Evolutionary conservation across 2,329 filamentous ascomycete genomes (phyloP), one percentile per base, ranked within the genome.

Genomic region (Akanthomyces uredinophilus): DNA sequence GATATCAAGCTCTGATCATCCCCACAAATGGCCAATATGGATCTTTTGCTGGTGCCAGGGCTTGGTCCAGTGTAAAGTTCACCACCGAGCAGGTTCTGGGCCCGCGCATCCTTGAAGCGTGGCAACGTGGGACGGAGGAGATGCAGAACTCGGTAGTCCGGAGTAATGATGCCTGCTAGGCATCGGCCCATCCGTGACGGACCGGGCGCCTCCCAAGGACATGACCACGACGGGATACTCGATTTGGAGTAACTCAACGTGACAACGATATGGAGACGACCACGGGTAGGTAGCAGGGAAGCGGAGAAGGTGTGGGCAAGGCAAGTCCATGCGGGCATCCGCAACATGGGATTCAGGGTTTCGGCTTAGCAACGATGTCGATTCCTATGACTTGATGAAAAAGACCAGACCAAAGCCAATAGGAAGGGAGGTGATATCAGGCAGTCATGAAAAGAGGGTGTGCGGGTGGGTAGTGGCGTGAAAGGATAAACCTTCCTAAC

Each of bases 211-310:
- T 14, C n/a, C 20, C 35, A 37, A 29, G 20, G 41, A 11, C 18
- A 10, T 8, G 11, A 53, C 51, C 20, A 16, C 55, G 13, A 52
- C 57, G 57, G 57, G 57, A 60, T 60, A 60, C 57, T 60, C 47
- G 35, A 60, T 58, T 58, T 18, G 57, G 46, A 52, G 35, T 5
- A 43, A 24, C 22, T 16, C 16, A 10, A 56, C 7, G 24, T 22
- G 41, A 18, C 35, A 24, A 24, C 16, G 6, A 29, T 22, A 46
- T 57, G 54, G 54, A 47, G 32, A 55, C 52, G 22, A 32, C 27
- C 14, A 22, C 22, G 32, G 14, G 37, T 39, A 39, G 37, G 51
- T 35, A 54, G 8, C 51, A 54, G 35, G 51, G 43, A 54, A 54
- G 51, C 49, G 49, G 49, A 35, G 49, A 51, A 20, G 49, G 27